Conservation (phyloP, 495 filamentous ascomycete species). For the Penicillium paxilli region DNA sequence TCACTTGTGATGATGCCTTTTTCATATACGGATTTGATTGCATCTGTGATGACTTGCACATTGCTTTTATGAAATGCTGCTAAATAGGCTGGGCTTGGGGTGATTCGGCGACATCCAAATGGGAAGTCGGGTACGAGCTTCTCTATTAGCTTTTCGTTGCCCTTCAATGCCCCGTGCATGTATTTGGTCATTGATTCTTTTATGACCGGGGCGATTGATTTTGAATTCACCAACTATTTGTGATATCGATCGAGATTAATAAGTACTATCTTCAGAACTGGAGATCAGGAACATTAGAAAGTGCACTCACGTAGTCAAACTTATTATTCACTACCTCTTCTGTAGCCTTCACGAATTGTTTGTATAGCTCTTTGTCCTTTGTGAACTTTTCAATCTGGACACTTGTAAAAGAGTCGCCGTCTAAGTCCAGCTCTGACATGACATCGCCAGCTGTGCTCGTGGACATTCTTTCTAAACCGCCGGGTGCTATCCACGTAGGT, state of each 20-base stretch:
- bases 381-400: no score
- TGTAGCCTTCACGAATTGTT: no score
- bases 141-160: conserved; percentile 25
- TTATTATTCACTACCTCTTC: no score
- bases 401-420: no score
- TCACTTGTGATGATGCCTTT: conserved; percentile 41
- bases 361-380: no score
- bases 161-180: conserved; percentile 37
- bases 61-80: conserved; percentile 30
- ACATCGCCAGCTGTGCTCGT: no score
- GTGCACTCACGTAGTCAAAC: no score
- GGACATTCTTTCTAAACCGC: no score
- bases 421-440: no score
- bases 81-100: conserved; percentile 38
- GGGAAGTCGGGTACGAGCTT: conserved; percentile 40
- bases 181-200: neutral
- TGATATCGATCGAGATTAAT: neutral
- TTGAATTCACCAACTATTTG: neutral
- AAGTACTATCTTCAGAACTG: conserved; percentile 1
- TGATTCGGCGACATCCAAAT: conserved; percentile 45
- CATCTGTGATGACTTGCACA: conserved; percentile 42
- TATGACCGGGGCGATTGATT: neutral
- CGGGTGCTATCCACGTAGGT: no score
- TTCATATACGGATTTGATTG: conserved; percentile 49
- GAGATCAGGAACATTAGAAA: no score